These are phyloP conservation scores for Zasmidium cellare DNA, from an alignment of 2,329 filamentous ascomycete species.

Conservation along the genomic window DNA sequence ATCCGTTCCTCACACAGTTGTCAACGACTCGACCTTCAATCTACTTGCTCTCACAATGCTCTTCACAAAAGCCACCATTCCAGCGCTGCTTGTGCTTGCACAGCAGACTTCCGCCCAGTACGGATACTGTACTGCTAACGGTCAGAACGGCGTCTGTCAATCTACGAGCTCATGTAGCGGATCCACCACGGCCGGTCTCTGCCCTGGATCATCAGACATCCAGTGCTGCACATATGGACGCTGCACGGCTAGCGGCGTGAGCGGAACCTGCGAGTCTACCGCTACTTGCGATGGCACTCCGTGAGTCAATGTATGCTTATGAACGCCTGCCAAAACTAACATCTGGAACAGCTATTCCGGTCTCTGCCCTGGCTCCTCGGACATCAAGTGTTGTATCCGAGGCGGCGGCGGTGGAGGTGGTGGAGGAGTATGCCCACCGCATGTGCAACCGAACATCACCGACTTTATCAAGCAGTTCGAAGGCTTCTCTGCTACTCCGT, in stretches of 20 bases:
- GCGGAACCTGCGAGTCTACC: slow-evolving; percentile 10
- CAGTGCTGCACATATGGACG: slow-evolving; percentile 14
- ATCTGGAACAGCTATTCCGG: slow-evolving; percentile 3
- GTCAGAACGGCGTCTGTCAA: slow-evolving; percentile 12
- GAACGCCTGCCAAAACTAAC: background rate
- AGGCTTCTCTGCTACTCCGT: slow-evolving; percentile 7
- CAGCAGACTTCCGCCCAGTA: slow-evolving; percentile 9
- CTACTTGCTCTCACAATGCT: background rate
- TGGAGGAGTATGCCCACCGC: slow-evolving; percentile 8
- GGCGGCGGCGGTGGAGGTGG: slow-evolving; percentile 3
- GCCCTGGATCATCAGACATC: slow-evolving; percentile 8
- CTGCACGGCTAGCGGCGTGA: slow-evolving; percentile 4
- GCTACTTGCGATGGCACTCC: slow-evolving; percentile 6
- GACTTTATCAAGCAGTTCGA: slow-evolving; percentile 16
- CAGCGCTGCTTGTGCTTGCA: background rate
- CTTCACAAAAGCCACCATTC: background rate
- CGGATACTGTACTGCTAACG: slow-evolving; percentile 12
- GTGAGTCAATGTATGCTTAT: background rate
- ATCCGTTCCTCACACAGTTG: background rate
- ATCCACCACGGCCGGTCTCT: slow-evolving; percentile 8
- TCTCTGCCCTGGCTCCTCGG: slow-evolving; percentile 9
- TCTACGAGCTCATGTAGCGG: slow-evolving; percentile 5
- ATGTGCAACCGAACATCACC: slow-evolving; percentile 9
- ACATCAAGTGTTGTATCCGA: slow-evolving; percentile 14
- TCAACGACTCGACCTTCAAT: no score